Conservation (phyloP, 805 yeast genomes). For the Ogataea pini region DNA sequence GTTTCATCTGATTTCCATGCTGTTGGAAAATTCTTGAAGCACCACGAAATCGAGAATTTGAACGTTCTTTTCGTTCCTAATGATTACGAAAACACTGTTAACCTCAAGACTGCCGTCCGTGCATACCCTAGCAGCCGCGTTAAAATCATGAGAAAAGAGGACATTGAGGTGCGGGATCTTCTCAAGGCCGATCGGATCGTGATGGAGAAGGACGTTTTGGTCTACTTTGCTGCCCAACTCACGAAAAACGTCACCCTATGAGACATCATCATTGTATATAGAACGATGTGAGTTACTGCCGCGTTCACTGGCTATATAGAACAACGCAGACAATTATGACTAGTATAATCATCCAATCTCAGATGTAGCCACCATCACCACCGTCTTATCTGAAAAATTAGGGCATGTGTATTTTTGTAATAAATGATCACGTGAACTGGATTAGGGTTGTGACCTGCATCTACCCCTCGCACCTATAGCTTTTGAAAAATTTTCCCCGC, state of each 20-base stretch:
- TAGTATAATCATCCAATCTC: no score
- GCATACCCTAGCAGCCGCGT: slow-evolving; percentile 50
- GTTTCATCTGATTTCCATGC: slow-evolving; percentile 34
- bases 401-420: no score
- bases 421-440: slow-evolving; percentile 6
- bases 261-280: slow-evolving; percentile 11
- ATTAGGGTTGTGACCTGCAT: slow-evolving; percentile 3
- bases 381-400: no score
- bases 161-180: slow-evolving; percentile 79
- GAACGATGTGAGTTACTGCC: neutral
- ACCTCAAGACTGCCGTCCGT: slow-evolving; percentile 61
- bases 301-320: slow-evolving; percentile 2
- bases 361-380: no score
- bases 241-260: slow-evolving; percentile 22
- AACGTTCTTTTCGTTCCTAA: slow-evolving; percentile 70
- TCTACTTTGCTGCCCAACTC: slow-evolving; percentile 45
- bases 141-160: slow-evolving; percentile 71
- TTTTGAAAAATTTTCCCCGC: slow-evolving; percentile 1
- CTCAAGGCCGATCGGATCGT: slow-evolving; percentile 75
- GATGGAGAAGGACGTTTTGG: slow-evolving; percentile 71
- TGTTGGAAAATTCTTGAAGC: slow-evolving; percentile 40
- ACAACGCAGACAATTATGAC: neutral
- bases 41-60: slow-evolving; percentile 50
- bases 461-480: slow-evolving; percentile 3
- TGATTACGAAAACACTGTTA: slow-evolving; percentile 43